Base-by-base conservation (phyloP, 2,329 filamentous ascomycete genomes). In the Eurotiales sp. region DNA sequence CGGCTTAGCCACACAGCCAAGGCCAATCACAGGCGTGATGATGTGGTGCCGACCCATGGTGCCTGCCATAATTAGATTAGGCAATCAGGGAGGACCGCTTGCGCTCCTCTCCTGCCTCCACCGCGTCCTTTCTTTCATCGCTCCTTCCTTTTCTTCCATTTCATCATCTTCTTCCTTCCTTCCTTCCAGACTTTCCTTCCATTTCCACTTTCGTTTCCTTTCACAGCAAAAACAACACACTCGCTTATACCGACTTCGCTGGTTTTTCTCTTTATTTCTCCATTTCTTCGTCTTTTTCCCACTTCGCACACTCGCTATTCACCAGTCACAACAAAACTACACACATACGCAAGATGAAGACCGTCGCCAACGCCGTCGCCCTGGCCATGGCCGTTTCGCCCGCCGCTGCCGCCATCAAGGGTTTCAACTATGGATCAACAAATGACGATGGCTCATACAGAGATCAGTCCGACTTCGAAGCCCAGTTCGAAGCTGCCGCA, bases 361-460 rank as follows among this genome's bases (percentile, higher is more conserved):
- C 34, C 34, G 34, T 62, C 55, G 58, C 63, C 46, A 58, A 66
- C 32, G 55, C 65, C 47, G 58, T 71, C 52, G 64, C 69, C 17
- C 55, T 69, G 44, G 66, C 66, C 41, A 56, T 69, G 51, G 61
- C 67, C 39, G 46, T 70, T 48, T 62, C 64, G 22, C 56, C 66
- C 32, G 58, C 65, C 43, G 61, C 68, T 56, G 69, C 70, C 50
- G 66, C 62, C 58, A 64, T 64, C 58, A 66, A 71, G 56, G 75
- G 75, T 56, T 77, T 77, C 68, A 77, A 74, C 69, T 77, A 77
- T 59, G 74, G 72, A 56, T 56, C 69, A 27, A 66, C 61, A 39
- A 67, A 70, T 56, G 57, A 59, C 32, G 72, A 73, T 55, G 68
- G 69, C 50, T 71, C 69, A 32, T 61, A 65, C 54, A 72, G 72